Conservation (phyloP, 2,329 filamentous ascomycete genomes). For the Stemphylium beticola region DNA sequence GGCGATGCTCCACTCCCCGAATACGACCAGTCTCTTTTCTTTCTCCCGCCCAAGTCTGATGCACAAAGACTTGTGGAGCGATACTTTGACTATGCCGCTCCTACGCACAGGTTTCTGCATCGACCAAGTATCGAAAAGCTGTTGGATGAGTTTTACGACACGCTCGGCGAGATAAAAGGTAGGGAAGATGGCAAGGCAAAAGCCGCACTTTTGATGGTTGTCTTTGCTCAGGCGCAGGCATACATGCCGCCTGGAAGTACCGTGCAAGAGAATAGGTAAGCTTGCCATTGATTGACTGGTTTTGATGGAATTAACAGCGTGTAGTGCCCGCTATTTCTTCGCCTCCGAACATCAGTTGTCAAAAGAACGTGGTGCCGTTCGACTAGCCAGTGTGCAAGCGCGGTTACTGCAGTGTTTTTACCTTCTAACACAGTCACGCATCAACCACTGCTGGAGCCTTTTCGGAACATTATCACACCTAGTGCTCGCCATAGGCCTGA, state of each 20-base stretch:
- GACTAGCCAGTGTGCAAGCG: slow-evolving; percentile 64
- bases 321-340: slow-evolving; percentile 52
- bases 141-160: slow-evolving; percentile 57
- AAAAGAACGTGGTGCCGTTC: slow-evolving; percentile 60
- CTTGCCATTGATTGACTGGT: not conserved
- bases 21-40: slow-evolving; percentile 53
- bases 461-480: slow-evolving; percentile 65
- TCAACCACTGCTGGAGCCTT: slow-evolving; percentile 67
- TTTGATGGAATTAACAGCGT: not conserved
- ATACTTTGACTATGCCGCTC: slow-evolving; percentile 67
- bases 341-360: slow-evolving; percentile 53
- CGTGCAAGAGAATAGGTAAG: slow-evolving; percentile 35
- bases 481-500: slow-evolving; percentile 55
- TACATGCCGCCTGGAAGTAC: slow-evolving; percentile 47
- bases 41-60: slow-evolving; percentile 52
- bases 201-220: slow-evolving; percentile 58
- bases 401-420: slow-evolving; percentile 65
- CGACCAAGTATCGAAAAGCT: slow-evolving; percentile 57
- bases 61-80: slow-evolving; percentile 55
- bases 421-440: slow-evolving; percentile 63
- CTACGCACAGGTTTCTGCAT: slow-evolving; percentile 66
- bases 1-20: slow-evolving; percentile 58
- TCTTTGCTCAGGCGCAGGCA: slow-evolving; percentile 60
- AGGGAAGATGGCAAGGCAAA: slow-evolving; percentile 51
- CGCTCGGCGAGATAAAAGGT: slow-evolving; percentile 50